Percentiles rank a stretch among this genome's conserved stretches.
phyloP scores from a whole-genome alignment of 2,329 filamentous ascomycete genomes.

The Xylariaceae sp. region DNA sequence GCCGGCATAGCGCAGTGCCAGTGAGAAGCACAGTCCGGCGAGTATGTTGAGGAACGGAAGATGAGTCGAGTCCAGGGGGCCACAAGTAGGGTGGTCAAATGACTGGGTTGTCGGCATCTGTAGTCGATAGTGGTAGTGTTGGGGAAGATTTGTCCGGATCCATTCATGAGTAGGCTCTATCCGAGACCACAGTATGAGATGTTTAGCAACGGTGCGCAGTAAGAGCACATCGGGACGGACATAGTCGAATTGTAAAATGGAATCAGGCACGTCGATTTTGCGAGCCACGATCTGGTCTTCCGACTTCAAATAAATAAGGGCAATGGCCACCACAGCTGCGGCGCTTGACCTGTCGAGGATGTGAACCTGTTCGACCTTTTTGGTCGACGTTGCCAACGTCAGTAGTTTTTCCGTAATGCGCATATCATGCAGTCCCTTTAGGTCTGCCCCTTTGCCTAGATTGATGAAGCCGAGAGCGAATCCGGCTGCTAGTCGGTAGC shows the following conservation, averaged over 20 bases:
- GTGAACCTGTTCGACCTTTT: slow-evolving; percentile 87
- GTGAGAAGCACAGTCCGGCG: slow-evolving; percentile 77
- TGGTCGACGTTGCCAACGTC: slow-evolving; percentile 77
- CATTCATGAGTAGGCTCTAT: slow-evolving; percentile 70
- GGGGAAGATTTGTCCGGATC: slow-evolving; percentile 69
- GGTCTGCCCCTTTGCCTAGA: slow-evolving; percentile 79
- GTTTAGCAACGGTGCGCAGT: slow-evolving; percentile 79
- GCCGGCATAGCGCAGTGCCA: slow-evolving; percentile 69
- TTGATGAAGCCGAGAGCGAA: slow-evolving; percentile 95
- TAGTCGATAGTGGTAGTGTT: slow-evolving; percentile 58
- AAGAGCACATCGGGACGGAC: slow-evolving; percentile 90
- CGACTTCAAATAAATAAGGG: slow-evolving; percentile 95
- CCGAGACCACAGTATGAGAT: slow-evolving; percentile 87
- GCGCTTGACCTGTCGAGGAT: slow-evolving; percentile 89
- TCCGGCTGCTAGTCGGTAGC: slow-evolving; percentile 90
- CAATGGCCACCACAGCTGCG: slow-evolving; percentile 84
- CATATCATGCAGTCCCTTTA: slow-evolving; percentile 91
- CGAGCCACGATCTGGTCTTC: slow-evolving; percentile 79
- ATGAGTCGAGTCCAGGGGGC: slow-evolving; percentile 66
- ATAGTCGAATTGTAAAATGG: slow-evolving; percentile 88
- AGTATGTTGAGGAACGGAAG: slow-evolving; percentile 91
- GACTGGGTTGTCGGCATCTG: slow-evolving; percentile 50
- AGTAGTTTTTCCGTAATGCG: slow-evolving; percentile 83
- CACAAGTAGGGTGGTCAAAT: slow-evolving; percentile 30
- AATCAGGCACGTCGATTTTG: slow-evolving; percentile 91